Conservation (phyloP, 1,284 basidiomycete species). For the Rhizopogon hawkerae region DNA sequence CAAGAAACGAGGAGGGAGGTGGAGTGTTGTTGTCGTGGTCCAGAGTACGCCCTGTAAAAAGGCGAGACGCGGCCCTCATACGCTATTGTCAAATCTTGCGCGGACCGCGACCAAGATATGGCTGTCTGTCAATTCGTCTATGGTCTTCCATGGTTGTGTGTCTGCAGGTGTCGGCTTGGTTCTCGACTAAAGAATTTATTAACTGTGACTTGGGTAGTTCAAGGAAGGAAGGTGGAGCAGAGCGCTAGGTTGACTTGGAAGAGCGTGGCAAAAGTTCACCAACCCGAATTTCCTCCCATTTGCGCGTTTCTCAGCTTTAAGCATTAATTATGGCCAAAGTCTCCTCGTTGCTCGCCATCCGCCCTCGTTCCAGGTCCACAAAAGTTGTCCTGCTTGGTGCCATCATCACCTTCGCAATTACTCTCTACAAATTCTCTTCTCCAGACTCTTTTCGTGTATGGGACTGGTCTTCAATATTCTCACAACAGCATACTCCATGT, state of each 20-base stretch:
- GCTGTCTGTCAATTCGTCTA: too few species aligned
- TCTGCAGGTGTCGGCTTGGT: too few species aligned
- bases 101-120: too few species aligned
- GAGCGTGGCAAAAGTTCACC: not conserved
- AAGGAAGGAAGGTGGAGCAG: not conserved
- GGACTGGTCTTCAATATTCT: constrained; percentile 21
- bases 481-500: constrained; percentile 25
- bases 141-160: too few species aligned
- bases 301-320: not conserved
- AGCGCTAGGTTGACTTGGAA: too few species aligned
- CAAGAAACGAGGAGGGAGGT: too few species aligned
- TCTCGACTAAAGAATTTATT: too few species aligned
- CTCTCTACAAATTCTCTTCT: constrained; percentile 21
- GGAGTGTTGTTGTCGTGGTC: too few species aligned
- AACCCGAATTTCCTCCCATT: not conserved
- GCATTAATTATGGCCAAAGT: constrained; percentile 1
- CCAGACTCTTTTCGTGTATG: constrained; percentile 10
- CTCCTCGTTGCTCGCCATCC: constrained; percentile 11
- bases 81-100: too few species aligned
- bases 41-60: too few species aligned
- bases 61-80: too few species aligned
- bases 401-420: constrained; percentile 16
- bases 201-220: not conserved
- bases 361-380: constrained; percentile 17
- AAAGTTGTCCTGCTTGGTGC: constrained; percentile 18